Percentiles rank a stretch among this genome's conserved stretches.
These are phyloP conservation scores for Pyrrhoderma lamaoense DNA, from an alignment of 1,284 basidiomycete species.

Conservation along the genomic window DNA sequence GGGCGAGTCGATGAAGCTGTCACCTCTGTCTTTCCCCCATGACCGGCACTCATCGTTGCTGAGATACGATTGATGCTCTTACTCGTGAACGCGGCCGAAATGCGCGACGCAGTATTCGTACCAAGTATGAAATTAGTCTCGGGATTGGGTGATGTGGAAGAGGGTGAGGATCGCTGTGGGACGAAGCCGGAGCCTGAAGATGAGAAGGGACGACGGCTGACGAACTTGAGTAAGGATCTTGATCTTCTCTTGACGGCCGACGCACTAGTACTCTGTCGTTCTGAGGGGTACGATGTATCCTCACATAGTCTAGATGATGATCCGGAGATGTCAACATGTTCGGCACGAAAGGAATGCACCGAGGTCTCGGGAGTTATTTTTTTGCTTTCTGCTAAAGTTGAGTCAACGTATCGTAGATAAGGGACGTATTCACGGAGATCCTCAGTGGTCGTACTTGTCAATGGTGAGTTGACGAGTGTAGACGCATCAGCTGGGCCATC, in stretches of 20 bases:
- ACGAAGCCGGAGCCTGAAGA: slow-evolving; percentile 16
- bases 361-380: slow-evolving; percentile 3
- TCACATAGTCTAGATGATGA: slow-evolving; percentile 9
- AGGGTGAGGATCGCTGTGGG: slow-evolving; percentile 9
- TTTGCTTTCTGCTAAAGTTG: slow-evolving; percentile 9
- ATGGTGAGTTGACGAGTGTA: not conserved
- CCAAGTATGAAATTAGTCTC: slow-evolving; percentile 12
- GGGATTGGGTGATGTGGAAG: slow-evolving; percentile 7
- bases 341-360: slow-evolving; percentile 15
- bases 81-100: slow-evolving; percentile 15
- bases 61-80: slow-evolving; percentile 12
- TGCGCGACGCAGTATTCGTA: slow-evolving; percentile 11
- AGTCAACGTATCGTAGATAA: slow-evolving; percentile 15
- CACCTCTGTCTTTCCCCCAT: not conserved
- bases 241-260: slow-evolving; percentile 1
- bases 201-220: slow-evolving; percentile 18
- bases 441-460: slow-evolving; percentile 12
- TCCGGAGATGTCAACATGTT: not conserved
- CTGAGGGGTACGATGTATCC: slow-evolving; percentile 7
- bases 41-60: slow-evolving; percentile 9
- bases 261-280: slow-evolving; percentile 8
- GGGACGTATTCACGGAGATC: slow-evolving; percentile 17
- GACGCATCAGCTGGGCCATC: slow-evolving; percentile 6
- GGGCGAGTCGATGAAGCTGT: slow-evolving; percentile 4
- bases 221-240: slow-evolving; percentile 17